Base-by-base conservation (phyloP, 2,329 filamentous ascomycete species). In the Beauveria sp. region DNA sequence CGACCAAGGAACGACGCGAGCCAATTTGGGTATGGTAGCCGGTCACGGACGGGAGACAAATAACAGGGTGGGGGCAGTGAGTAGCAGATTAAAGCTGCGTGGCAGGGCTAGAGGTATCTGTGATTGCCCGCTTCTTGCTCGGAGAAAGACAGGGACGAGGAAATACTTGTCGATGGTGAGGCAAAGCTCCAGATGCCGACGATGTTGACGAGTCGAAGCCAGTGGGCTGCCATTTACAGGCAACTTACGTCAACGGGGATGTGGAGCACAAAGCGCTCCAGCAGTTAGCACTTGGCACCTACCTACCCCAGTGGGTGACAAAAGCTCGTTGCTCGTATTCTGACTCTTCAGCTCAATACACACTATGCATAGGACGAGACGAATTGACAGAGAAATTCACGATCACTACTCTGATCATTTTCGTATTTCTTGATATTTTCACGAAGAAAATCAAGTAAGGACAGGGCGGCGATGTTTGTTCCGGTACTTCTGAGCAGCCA, bases 231-330 rank as follows among this genome's bases (percentile, higher is more conserved):
- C 34, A 48, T 28, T 26, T 18, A 18, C 34, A 43, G 12, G 55
- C 55, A 24, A 59, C 56, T 59, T 59, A 59, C 56, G 47, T 59
- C 56, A 59, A 59, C 56, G 56, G 47, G 43, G 56, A 51, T 26
- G 56, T 51, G 56, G 56, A 52, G 37, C 37, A 22, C 22, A 16
- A 12, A n/a, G 54, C 41, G 14, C 37, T 44, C 24, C 47, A 52
- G 53, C 51, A n/a, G 2, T 14, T 24, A n/a, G 12, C n/a, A 5
- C 37, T 44, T 26, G 41, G 41, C 41, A 55, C 53, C 41, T 55
- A 12, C 28, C 5, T 34, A 37, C 34, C 34, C 34, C 34, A 37
- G 34, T 10, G 34, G 12, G 12, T 16, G 34, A 37, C 34, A 37
- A 37, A 37, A 37, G 12, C 16, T 16, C 5, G 14, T 16, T 16